Evolutionary conservation across 495 filamentous ascomycete genomes (phyloP), one percentile per base, ranked within the genome.

Genomic region (Daldinia bambusicola): DNA sequence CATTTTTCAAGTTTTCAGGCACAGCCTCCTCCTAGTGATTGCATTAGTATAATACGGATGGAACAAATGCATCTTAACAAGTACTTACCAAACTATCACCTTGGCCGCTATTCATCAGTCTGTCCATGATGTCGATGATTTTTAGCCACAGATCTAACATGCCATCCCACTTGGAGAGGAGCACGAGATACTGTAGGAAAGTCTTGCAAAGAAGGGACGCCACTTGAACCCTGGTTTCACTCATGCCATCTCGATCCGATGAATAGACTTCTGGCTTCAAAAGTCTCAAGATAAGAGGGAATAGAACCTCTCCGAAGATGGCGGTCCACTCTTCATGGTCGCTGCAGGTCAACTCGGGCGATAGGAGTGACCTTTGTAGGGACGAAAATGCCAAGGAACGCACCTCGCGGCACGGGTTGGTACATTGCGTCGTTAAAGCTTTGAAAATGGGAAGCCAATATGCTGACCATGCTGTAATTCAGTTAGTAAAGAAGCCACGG

Each of bases 381-480:
- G 88, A 93, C n/a, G 90, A 88, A 68, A 98, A 90, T 9, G 95
- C 91, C 75, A 95, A 88, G 69, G 94, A 90, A 2, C 95, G 89
- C 55, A 99, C 93, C 77, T 97, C 94, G 48, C 95, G 92, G 76
- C 94, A 98, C 6, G 96, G 94, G 75, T 98, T 99, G 67, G 92
- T 90, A 80, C 93, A 97, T 80, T 99, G 95, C 8, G 87, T 87
- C 8, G 92, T 95, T 32, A 98, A 82, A 12, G 92, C 90, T 66
- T 91, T 88, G 81, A 99, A 95, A 36, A 98, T 95, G 22, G 94
- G 96, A 14, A 94, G 90, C 95, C 95, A 99, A 78, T 99, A 99
- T 13, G 96, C 93, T 34, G 92, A 92, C 95, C 95, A 99, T 38
- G 95, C 95, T 93, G 68, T 56, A 60, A 3, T 18, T 14, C n/a